Base-by-base conservation (phyloP, 768 basidiomycete species). In the Lentinula raphanica region DNA sequence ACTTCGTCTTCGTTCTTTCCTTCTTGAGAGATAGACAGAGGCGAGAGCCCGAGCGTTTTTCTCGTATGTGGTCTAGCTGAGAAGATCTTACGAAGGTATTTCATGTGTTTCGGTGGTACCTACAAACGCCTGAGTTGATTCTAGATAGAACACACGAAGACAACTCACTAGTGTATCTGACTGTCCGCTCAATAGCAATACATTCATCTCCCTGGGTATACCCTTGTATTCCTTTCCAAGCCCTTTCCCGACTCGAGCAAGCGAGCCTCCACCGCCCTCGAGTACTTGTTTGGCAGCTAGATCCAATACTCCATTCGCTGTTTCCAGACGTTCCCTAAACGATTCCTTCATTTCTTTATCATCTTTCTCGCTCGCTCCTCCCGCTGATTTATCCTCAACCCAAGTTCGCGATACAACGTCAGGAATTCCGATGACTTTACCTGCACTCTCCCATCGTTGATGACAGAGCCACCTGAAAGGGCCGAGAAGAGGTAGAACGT, bases 381-480 rank as follows among this genome's bases (percentile, higher is more conserved):
- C 81, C 82, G 86, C 90, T 2, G 90, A 74, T 5, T 36, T 32
- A 15, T 81, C 80, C 25, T 76, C 76, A 89, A 95, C 93, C 64
- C 93, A 90, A 55, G 78, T 75, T 48, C 80, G 79, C 17, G 88
- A 89, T 1, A 95, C 86, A 5, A 94, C 76, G 59, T 88, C 23
- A 25, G 83, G 87, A 19, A 90, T 85, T 23, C 78, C 66, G 0
- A 79, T 77, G 35, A 91, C 78, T 67, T 86, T 85, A 3, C 80
- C 77, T 0, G 81, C 81, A 1, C 90, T 90, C 66, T 92, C 85
- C 94, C 94, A 96, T 68, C 88, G 88, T 69, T 96, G 85, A 65
- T 93, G 87, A 63, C 92, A 89, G 8, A 94, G 81, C 71, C 88
- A 89, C 19, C 90, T 75, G 66, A 94, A 78, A 2, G 86, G 87